These are phyloP conservation scores for Pythium apleroticum DNA, from an alignment of 352 stramenopile species.

Conservation along the genomic window DNA sequence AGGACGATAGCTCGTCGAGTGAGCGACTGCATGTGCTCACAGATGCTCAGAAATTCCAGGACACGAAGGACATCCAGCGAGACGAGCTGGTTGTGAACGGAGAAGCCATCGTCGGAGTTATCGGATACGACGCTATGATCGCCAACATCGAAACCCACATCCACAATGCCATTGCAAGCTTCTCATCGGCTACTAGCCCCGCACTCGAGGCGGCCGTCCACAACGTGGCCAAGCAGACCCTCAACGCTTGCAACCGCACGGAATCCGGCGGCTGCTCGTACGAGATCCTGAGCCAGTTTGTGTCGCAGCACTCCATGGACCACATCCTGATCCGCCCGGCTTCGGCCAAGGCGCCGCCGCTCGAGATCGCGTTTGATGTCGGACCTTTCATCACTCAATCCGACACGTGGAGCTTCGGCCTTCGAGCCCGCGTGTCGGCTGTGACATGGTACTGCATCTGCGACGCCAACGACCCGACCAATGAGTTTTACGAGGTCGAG, in stretches of 20 bases:
- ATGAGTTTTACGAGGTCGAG: conserved; percentile 51
- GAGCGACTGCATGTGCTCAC: conserved; percentile 31
- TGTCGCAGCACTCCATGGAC: conserved; percentile 54
- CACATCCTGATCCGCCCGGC: conserved; percentile 62
- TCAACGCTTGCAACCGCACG: conserved; percentile 78
- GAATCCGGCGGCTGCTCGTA: conserved; percentile 74
- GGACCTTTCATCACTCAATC: conserved; percentile 37
- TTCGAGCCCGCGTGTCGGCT: conserved; percentile 50
- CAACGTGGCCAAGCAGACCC: conserved; percentile 37
- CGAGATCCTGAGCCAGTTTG: conserved; percentile 60
- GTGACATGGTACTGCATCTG: conserved; percentile 76
- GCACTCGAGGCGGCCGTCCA: neutral
- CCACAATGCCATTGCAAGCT: conserved; percentile 33
- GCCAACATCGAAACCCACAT: conserved; percentile 45
- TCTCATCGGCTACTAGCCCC: conserved; percentile 10
- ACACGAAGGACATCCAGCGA: conserved; percentile 79
- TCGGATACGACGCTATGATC: conserved; percentile 65
- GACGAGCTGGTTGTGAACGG: conserved; percentile 76
- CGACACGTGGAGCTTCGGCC: conserved; percentile 52
- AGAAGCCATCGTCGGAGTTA: conserved; percentile 37
- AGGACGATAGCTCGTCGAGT: neutral
- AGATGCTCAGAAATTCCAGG: conserved; percentile 66
- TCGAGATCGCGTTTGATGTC: conserved; percentile 58
- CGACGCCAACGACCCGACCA: conserved; percentile 61
- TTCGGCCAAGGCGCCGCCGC: conserved; percentile 56